phyloP scores from a whole-genome alignment of 1,284 basidiomycete genomes.

The Apiotrichum domesticum region DNA sequence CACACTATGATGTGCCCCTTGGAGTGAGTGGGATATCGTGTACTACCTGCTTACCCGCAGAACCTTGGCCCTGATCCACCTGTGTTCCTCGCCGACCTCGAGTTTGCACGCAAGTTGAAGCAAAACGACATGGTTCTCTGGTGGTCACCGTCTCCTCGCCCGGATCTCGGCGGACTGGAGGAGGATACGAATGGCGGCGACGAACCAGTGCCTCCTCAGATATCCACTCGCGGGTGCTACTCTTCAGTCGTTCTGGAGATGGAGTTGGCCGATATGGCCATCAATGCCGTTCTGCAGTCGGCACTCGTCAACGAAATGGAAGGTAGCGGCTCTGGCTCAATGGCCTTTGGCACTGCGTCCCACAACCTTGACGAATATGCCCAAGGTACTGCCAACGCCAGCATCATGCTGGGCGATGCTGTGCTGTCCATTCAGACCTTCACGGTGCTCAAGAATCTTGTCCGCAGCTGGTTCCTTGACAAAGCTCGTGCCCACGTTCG shows the following conservation, averaged over 20 bases:
- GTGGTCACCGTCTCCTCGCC: conserved; percentile 89
- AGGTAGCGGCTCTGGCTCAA: conserved; percentile 76
- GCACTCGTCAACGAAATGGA: conserved; percentile 94
- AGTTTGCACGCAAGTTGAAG: conserved; percentile 77
- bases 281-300: conserved; percentile 91
- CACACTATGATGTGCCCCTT: conserved; percentile 88
- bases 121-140: conserved; percentile 89
- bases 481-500: conserved; percentile 56
- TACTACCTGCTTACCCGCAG: conserved; percentile 19
- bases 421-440: conserved; percentile 89
- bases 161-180: conserved; percentile 91
- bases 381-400: conserved; percentile 62
- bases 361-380: conserved; percentile 88
- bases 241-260: conserved; percentile 90
- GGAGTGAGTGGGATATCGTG: conserved; percentile 48
- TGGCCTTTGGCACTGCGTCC: conserved; percentile 87
- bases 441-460: conserved; percentile 75
- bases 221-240: conserved; percentile 79
- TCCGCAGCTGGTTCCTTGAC: conserved; percentile 89
- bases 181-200: conserved; percentile 71
- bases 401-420: conserved; percentile 82
- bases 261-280: conserved; percentile 82
- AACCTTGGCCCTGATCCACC: conserved; percentile 89
- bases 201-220: conserved; percentile 78
- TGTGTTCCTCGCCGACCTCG: conserved; percentile 79